Base-by-base conservation (phyloP, 2,329 filamentous ascomycete species). In the Pseudodiploospora longispora region DNA sequence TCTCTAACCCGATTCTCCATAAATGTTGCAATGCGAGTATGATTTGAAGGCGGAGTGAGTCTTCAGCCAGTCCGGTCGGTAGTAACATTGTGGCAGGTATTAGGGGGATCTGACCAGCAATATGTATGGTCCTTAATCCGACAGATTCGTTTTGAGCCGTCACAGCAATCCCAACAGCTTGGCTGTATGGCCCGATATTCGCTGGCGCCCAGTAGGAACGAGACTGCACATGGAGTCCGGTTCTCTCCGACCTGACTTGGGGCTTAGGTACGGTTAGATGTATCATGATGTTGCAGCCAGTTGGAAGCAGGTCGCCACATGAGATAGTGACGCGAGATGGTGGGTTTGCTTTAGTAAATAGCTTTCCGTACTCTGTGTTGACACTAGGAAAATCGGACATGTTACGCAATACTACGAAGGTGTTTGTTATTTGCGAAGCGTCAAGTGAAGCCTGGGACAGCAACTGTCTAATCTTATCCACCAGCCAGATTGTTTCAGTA, bases 141-240 rank as follows among this genome's bases (percentile, higher is more conserved):
- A 47, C 50, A n/a, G 42, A 39, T 10, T 47, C 43, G 4, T 42
- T 32, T 6, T 42, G 40, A 9, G 45, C 42, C 10, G 54, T 55
- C 9, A 65, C 43, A 4, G 60, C 65, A 8, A 79, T 66, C 2
- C 76, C 72, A 40, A 93, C 80, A 4, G 89, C 88, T 67, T 98
- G 93, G 44, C 90, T 96, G 64, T 97, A 97, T 0, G 93, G 93
- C 0, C 93, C 93, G 43, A 98, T 97, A 58, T 97, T 97, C 19
- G 93, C 91, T 0, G 93, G 93, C 0, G 93, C 93, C 93, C 93
- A 98, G 71, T 97, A 97, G 8, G 88, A 95, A 34, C 87, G 74
- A 4, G 86, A 90, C 65, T 97, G 93, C 5, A 98, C 90, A 61
- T 98, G 93, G 1, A 97, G 74, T 0, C 78, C 79, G 41, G 74